Base-by-base conservation (phyloP, 2,329 filamentous ascomycete species). In the Sarocladiaceae sp. region DNA sequence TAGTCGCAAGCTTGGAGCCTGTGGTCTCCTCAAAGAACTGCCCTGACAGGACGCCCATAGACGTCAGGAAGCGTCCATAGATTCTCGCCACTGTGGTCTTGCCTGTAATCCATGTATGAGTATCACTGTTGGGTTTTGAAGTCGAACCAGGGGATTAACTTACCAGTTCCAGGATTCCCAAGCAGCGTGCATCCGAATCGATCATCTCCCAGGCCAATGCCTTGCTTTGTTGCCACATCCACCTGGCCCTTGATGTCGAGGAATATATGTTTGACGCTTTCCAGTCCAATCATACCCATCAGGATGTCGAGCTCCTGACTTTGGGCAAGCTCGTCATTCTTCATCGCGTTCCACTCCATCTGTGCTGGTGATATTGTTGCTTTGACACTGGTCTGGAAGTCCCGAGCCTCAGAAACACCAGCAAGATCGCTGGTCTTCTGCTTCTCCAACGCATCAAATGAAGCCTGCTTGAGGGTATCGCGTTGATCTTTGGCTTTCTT, bases 1-100 rank as follows among this genome's bases (percentile, higher is more conserved):
- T 73, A 44, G 80, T 80, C 0, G 86, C 82, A 0, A 93, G 73
- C 15, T 75, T 73, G 0, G 87, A 81, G 0, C 87, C 88, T 0
- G 87, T 86, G 0, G 80, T 87, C 57, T 92, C 87, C 7, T 82
- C 63, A 55, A 91, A 86, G 2, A 58, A 54, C 8, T 64, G 64
- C 0, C 86, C 86, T 0, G 85, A 74, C 4, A 93, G 71, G 0
- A 82, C 80, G 0, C 83, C 82, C 0, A 88, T 68, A 0, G 80
- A 75, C 0, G 76, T 73, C 0, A 93, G 70, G 31, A 90, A 86
- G 6, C 80, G 75, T 0, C 80, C 84, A 53, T 89, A 91, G 0
- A 87, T 67, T 0, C 87, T 75, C 0, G 88, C 88, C 0, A 92
- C 83, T 0, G 88, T 92, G 0, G 88, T 93, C 70, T 91, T 91